phyloP scores from a whole-genome alignment of 345 rosid genomes.

The Iberis pinnata region DNA sequence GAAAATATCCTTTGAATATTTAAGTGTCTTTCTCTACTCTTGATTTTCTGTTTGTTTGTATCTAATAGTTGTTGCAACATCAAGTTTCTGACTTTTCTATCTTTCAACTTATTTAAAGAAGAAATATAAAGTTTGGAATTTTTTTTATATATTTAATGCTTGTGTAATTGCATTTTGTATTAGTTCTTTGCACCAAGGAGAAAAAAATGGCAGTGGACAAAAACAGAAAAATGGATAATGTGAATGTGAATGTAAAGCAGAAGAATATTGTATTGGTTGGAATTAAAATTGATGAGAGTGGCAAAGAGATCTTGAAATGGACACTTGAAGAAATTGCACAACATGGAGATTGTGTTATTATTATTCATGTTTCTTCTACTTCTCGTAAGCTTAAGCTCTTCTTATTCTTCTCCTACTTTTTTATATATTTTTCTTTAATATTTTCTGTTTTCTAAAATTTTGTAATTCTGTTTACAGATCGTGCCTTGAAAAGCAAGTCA shows the following conservation, averaged over 20 bases:
- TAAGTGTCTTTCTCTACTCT: conserved; percentile 12
- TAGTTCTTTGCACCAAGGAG: conserved; percentile 10
- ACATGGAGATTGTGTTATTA: conserved; percentile 74
- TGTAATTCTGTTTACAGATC: conserved; percentile 34
- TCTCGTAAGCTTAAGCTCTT: conserved; percentile 33
- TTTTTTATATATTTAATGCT: background rate
- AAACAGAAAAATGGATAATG: conserved; percentile 26
- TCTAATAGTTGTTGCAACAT: conserved; percentile 24
- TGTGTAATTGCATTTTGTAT: background rate
- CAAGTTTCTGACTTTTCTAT: conserved; percentile 18
- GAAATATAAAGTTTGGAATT: background rate
- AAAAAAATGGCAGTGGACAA: conserved; percentile 35
- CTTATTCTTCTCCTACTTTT: background rate
- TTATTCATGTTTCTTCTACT: conserved; percentile 57
- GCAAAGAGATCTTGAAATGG: conserved; percentile 74
- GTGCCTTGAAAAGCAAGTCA: conserved; percentile 35
- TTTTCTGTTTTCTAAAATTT: background rate
- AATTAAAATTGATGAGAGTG: conserved; percentile 44
- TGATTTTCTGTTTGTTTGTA: conserved; percentile 27
- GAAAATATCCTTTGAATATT: conserved; percentile 13
- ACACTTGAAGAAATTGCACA: conserved; percentile 72
- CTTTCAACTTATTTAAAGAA: conserved; percentile 4
- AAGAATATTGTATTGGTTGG: conserved; percentile 63
- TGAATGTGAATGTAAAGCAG: conserved; percentile 31
- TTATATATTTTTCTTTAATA: background rate